Evolutionary conservation across 2,329 filamentous ascomycete species (phyloP).

Genomic region (Aureobasidium sp.): DNA sequence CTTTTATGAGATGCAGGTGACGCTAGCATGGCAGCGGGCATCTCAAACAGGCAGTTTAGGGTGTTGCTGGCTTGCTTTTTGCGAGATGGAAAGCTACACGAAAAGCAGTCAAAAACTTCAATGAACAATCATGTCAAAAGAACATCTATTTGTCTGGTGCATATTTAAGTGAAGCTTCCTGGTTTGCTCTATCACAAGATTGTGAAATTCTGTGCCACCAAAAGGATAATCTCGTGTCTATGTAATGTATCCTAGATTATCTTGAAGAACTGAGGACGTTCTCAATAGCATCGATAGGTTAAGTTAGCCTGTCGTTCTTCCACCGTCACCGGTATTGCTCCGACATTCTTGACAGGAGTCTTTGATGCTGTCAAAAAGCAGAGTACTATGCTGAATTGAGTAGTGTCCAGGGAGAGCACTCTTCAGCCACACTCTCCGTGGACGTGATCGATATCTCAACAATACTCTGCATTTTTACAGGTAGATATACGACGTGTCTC

Average conservation of each 20-base stretch:
- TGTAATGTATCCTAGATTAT: not conserved
- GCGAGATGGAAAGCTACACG: slow-evolving; percentile 3
- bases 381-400: not conserved
- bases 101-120: slow-evolving; percentile 14
- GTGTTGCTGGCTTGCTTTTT: slow-evolving; percentile 6
- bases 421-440: not conserved
- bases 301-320: not conserved
- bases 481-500: too few species aligned
- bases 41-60: slow-evolving; percentile 11
- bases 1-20: slow-evolving; percentile 6
- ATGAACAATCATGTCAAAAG: slow-evolving; percentile 13
- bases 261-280: not conserved
- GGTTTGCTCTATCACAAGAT: not conserved
- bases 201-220: not conserved
- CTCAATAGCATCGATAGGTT: not conserved
- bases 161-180: not conserved
- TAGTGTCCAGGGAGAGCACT: not conserved
- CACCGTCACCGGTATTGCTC: not conserved
- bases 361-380: not conserved
- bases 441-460: not conserved
- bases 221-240: not conserved
- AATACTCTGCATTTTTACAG: not conserved
- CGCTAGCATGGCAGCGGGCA: slow-evolving; percentile 10
- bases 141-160: not conserved
- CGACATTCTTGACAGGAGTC: not conserved